Conservation (phyloP, 2,329 filamentous ascomycete species). For the Chalara sp. region DNA sequence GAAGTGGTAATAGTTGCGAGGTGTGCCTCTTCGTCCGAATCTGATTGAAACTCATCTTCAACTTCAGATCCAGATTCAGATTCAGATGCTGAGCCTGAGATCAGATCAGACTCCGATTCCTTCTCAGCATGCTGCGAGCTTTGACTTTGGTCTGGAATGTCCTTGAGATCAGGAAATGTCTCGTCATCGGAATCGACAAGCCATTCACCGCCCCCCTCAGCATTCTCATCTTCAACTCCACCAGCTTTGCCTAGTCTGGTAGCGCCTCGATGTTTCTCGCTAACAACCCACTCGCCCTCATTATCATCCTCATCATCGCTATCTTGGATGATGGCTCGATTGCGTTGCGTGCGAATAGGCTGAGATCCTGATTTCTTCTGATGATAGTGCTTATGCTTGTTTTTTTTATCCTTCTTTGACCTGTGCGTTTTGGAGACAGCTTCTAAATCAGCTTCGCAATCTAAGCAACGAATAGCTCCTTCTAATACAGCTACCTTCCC, state of each 20-base stretch:
- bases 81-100: constrained; percentile 20
- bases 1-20: constrained; percentile 57
- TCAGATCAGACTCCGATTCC: constrained; percentile 22
- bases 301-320: constrained; percentile 60
- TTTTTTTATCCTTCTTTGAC: constrained; percentile 28
- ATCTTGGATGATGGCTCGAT: constrained; percentile 52
- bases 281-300: constrained; percentile 75
- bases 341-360: constrained; percentile 40
- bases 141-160: constrained; percentile 8
- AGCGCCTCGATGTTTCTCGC: constrained; percentile 54
- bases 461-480: constrained; percentile 57
- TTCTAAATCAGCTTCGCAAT: constrained; percentile 70
- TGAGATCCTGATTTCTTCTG: constrained; percentile 23
- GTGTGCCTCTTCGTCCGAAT: constrained; percentile 34
- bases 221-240: constrained; percentile 81
- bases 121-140: constrained; percentile 25
- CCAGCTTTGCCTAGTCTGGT: constrained; percentile 68
- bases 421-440: constrained; percentile 41
- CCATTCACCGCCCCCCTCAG: constrained; percentile 78
- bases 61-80: constrained; percentile 30
- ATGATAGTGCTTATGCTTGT: constrained; percentile 15
- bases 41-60: constrained; percentile 26
- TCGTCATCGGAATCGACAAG: constrained; percentile 53
- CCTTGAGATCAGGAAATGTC: constrained; percentile 32
- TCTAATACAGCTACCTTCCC: constrained; percentile 22